Percentiles rank a stretch among this genome's conserved stretches.
Conservation (phyloP, 2,329 filamentous ascomycete genomes). For the Aspergillus aculeatinus region DNA sequence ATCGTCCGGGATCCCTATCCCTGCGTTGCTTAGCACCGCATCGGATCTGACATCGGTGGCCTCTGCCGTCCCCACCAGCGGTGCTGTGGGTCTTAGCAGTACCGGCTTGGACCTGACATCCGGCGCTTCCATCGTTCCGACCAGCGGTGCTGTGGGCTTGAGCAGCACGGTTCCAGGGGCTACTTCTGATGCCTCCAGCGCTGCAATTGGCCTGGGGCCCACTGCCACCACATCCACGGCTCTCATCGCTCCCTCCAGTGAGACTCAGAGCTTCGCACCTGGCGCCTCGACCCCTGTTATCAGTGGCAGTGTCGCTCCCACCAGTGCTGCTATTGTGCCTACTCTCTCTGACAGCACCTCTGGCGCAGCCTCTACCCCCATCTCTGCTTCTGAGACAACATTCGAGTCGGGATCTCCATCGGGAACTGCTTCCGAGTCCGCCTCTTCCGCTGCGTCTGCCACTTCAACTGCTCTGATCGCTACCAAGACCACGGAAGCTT, state of each 20-base stretch:
- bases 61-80: not conserved
- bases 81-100: not conserved
- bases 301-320: not conserved
- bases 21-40: conserved; percentile 8
- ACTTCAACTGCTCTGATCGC: not conserved
- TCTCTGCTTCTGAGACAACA: not conserved
- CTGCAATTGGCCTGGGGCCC: not conserved
- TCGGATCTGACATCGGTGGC: not conserved
- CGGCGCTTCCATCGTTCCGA: conserved; percentile 15
- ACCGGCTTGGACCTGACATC: conserved; percentile 13
- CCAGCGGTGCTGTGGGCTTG: not conserved
- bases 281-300: not conserved
- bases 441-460: not conserved
- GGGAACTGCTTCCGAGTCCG: not conserved
- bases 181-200: not conserved
- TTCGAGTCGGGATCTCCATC: not conserved
- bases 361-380: not conserved
- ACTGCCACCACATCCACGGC: conserved; percentile 1
- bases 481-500: not conserved
- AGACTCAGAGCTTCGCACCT: not conserved
- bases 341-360: not conserved
- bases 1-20: not conserved
- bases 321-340: not conserved
- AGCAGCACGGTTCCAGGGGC: not conserved
- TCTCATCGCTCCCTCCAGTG: conserved; percentile 2